phyloP scores from a whole-genome alignment of 768 basidiomycete genomes.

The Tulasnella sp. region DNA sequence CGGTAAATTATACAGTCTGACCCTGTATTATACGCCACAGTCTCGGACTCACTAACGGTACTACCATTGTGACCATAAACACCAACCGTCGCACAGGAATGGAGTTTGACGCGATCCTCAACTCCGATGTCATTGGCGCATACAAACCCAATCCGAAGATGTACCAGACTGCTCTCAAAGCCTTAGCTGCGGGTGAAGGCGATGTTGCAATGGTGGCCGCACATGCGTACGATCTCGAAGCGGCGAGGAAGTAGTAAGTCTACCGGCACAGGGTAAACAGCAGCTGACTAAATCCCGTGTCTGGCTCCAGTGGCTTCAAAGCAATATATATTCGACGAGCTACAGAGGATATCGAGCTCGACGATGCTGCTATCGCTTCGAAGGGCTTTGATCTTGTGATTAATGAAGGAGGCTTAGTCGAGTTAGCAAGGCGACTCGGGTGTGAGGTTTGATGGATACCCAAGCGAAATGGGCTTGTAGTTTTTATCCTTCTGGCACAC shows the following conservation, averaged over 20 bases:
- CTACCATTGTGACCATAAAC: not conserved
- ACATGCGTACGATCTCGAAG: constrained; percentile 15
- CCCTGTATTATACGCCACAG: not conserved
- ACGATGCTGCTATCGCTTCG: not conserved
- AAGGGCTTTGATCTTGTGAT: constrained; percentile 13
- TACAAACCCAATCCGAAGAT: constrained; percentile 15
- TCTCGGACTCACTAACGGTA: constrained; percentile 13
- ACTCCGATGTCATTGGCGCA: constrained; percentile 12
- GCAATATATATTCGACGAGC: constrained; percentile 12
- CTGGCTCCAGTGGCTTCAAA: constrained; percentile 4
- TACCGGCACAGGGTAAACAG: no score
- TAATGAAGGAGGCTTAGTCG: constrained; percentile 14
- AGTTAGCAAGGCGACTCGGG: constrained; percentile 15
- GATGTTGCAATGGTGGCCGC: constrained; percentile 15
- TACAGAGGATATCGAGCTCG: constrained; percentile 15
- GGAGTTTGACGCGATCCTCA: constrained; percentile 7
- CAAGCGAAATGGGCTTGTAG: no score
- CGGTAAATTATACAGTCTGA: not conserved
- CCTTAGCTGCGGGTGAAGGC: not conserved
- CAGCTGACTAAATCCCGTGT: no score
- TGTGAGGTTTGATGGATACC: not conserved
- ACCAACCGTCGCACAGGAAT: constrained; percentile 7
- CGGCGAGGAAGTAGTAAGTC: constrained; percentile 11
- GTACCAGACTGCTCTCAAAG: constrained; percentile 12
- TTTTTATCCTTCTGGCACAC: no score